Percentiles rank a stretch among this genome's conserved stretches.
Conservation (phyloP, 768 basidiomycete species). For the Coprinopsis cinerea region DNA sequence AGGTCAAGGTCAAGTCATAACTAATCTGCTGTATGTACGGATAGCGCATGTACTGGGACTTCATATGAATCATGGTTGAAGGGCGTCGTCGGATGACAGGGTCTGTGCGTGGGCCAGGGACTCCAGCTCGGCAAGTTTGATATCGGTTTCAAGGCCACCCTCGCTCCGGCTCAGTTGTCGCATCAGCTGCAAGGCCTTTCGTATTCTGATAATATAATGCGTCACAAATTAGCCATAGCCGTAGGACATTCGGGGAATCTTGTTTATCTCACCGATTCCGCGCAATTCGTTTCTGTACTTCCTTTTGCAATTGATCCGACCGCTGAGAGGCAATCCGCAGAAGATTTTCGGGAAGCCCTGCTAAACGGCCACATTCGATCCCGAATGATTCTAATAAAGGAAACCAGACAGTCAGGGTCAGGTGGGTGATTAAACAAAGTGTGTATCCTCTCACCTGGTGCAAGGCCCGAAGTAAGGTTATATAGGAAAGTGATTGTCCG, state of each 20-base stretch:
- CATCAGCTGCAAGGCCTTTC: conserved; percentile 24
- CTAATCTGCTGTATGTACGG: not conserved
- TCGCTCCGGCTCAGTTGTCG: conserved; percentile 17
- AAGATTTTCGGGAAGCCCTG: conserved; percentile 70
- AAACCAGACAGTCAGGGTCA: not conserved
- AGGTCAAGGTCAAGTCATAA: conserved; percentile 23
- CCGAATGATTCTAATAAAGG: conserved; percentile 67
- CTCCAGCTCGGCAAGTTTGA: conserved; percentile 23
- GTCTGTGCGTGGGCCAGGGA: conserved; percentile 9
- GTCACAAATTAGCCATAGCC: not conserved
- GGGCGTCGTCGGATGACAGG: conserved; percentile 4
- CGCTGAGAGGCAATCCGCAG: conserved; percentile 53
- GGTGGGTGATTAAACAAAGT: not conserved
- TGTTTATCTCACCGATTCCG: conserved; percentile 41
- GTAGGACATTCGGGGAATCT: not conserved
- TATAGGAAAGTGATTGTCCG: conserved; percentile 88
- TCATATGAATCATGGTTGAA: conserved; percentile 1
- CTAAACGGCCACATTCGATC: conserved; percentile 87
- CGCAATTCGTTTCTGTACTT: conserved; percentile 43
- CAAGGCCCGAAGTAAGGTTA: conserved; percentile 62
- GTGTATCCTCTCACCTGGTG: conserved; percentile 35
- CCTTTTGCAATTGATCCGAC: conserved; percentile 48
- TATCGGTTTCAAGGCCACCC: conserved; percentile 15
- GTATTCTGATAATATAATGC: conserved; percentile 5
- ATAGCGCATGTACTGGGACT: not conserved